phyloP scores from a whole-genome alignment of 2,329 filamentous ascomycete species.

The Aspergillus vadensis region DNA sequence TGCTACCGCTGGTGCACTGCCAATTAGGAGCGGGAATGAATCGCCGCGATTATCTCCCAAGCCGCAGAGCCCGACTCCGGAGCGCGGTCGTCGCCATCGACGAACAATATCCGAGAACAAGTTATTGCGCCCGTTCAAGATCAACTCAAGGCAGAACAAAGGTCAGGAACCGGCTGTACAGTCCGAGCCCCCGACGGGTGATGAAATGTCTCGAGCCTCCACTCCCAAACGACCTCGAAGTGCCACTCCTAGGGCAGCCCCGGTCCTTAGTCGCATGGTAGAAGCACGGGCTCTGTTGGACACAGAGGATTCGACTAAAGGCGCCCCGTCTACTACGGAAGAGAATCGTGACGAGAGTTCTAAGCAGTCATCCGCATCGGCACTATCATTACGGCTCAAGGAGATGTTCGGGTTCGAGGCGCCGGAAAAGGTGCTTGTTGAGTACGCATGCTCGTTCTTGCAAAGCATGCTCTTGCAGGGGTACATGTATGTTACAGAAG shows the following conservation, averaged over 20 bases:
- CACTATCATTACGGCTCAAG: conserved; percentile 70
- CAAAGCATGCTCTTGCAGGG: conserved; percentile 91
- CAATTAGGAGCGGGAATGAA: conserved; percentile 6
- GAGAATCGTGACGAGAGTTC: conserved; percentile 54
- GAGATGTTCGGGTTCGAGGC: conserved; percentile 83
- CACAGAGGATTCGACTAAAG: conserved; percentile 23
- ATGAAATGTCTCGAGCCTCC: conserved; percentile 21
- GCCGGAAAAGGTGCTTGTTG: conserved; percentile 81
- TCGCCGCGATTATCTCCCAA: conserved; percentile 5
- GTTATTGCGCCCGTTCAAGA: conserved; percentile 61
- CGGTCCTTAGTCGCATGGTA: conserved; percentile 76
- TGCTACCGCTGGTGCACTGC: conserved; percentile 4
- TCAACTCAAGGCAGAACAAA: conserved; percentile 40
- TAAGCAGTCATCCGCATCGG: conserved; percentile 51
- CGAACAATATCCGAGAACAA: conserved; percentile 66
- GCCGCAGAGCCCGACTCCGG: conserved; percentile 25
- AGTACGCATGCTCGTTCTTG: conserved; percentile 91
- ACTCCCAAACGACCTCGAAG: conserved; percentile 33
- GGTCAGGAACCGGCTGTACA: conserved; percentile 26
- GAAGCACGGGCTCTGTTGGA: conserved; percentile 67
- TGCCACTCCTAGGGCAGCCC: conserved; percentile 57
- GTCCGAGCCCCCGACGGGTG: conserved; percentile 19
- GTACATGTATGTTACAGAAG: conserved; percentile 91
- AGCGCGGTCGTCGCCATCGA: conserved; percentile 53
- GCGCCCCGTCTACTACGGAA: conserved; percentile 22